Percentiles rank a stretch among this genome's conserved stretches.
phyloP scores from a whole-genome alignment of 108 stramenopile species.

The Discostella pseudostelligera region DNA sequence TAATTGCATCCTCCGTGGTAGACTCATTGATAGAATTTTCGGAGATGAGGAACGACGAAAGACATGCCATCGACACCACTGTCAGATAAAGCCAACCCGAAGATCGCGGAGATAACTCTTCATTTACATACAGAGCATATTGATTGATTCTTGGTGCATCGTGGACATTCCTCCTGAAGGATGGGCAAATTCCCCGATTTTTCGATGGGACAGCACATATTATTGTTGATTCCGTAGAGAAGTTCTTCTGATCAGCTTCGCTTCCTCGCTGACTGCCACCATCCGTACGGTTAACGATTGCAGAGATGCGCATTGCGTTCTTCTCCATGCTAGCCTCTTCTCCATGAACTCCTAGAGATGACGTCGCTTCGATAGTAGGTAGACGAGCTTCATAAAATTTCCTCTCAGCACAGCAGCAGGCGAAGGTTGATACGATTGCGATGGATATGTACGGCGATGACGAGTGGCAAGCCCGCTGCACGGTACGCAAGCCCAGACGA shows the following conservation, averaged over 20 bases:
- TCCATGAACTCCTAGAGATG: not conserved
- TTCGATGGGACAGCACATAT: not conserved
- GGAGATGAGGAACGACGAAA: slow-evolving; percentile 14
- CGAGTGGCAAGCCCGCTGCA: too few relatives aligned
- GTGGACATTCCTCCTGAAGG: not conserved
- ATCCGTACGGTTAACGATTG: not conserved
- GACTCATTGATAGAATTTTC: slow-evolving; percentile 10
- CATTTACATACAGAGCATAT: slow-evolving; percentile 22
- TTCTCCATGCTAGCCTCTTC: too few relatives aligned
- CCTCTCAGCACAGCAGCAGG: too few relatives aligned
- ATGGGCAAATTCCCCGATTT: not conserved
- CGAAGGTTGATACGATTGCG: too few relatives aligned
- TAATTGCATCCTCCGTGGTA: not conserved
- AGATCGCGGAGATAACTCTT: slow-evolving; percentile 34
- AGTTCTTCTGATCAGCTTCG: not conserved
- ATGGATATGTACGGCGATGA: too few relatives aligned
- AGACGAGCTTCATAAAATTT: too few relatives aligned
- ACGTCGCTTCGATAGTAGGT: too few relatives aligned
- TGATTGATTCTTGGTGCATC: slow-evolving; percentile 13
- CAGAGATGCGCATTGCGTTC: not conserved
- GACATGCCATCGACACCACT: slow-evolving; percentile 19
- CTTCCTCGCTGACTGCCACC: not conserved
- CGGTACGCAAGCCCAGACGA: too few relatives aligned
- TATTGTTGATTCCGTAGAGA: not conserved
- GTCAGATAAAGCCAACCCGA: slow-evolving; percentile 31